Evolutionary conservation across 1,284 basidiomycete genomes (phyloP), one percentile per base, ranked within the genome.

Genomic region (Apiotrichum laibachii): DNA sequence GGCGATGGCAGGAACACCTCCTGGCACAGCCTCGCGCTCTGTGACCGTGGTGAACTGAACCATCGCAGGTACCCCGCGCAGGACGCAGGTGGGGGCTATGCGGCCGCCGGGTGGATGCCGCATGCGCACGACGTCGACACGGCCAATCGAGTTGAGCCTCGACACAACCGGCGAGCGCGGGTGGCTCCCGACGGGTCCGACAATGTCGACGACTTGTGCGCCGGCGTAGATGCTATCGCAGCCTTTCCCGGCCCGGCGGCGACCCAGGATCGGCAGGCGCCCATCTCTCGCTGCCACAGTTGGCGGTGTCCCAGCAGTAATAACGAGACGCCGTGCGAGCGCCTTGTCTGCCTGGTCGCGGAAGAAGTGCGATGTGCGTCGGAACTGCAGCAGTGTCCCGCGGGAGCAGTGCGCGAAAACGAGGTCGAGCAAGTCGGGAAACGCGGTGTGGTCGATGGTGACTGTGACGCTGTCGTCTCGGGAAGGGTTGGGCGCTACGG

Each of bases 341-440:
- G 5, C 10, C 4, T 1, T 26, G 35, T 60, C 58, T 6, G 46
- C 58, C 3, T 39, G 45, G 18, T n/a, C 31, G 1, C 40, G 37
- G 26, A 55, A 35, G 1, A 6, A 10, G 9, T 50, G 53, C 2
- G 39, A 56, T 7, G 44, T 44, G 1, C 33, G n/a, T 22, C 57
- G 50, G 21, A 62, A 52, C 1, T 47, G 33, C 3, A 62, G 51
- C 12, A 59, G 55, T 0, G 57, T 13, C 1, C 42, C 22, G 13
- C 46, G 52, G 6, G 57, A 31, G 26, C 26, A 31, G 26, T 31
- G 19, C 1, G 55, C 54, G 15, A 31, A 22, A 9, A 15, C 9
- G 45, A 61, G 18, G 35, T 57, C 60, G 5, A 61, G 21, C 39
- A 61, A 31, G 45, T 61, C 56, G 2, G 60, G 56, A 45, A 48